These are phyloP conservation scores for Phialocephala subalpina DNA, from an alignment of 2,329 filamentous ascomycete genomes.

Conservation along the genomic window DNA sequence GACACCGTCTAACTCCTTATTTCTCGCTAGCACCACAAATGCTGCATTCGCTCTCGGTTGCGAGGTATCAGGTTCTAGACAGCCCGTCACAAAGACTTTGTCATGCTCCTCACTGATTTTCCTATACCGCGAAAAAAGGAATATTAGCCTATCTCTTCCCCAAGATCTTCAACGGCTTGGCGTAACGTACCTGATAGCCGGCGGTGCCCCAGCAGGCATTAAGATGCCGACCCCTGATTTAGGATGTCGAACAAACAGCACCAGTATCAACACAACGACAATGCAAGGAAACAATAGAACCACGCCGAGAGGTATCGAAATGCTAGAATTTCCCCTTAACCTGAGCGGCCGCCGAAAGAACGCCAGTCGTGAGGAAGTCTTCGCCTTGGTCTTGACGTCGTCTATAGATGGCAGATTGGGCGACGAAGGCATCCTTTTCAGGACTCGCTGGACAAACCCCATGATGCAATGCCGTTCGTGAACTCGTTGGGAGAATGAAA, in stretches of 20 bases:
- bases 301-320: conserved; percentile 91
- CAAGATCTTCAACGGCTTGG: conserved; percentile 9
- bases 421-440: conserved; percentile 58
- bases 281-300: conserved; percentile 92
- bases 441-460: conserved; percentile 60
- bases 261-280: conserved; percentile 87
- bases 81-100: conserved; percentile 94
- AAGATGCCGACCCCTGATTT: conserved; percentile 82
- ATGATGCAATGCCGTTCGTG: conserved; percentile 44
- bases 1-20: conserved; percentile 95
- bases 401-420: conserved; percentile 53
- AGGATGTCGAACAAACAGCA: conserved; percentile 89
- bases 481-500: conserved; percentile 34
- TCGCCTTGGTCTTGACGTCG: conserved; percentile 52
- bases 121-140: conserved; percentile 53
- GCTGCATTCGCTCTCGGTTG: conserved; percentile 89
- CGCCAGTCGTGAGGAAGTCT: conserved; percentile 63
- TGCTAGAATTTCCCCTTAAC: conserved; percentile 87
- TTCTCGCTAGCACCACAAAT: conserved; percentile 93
- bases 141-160: conserved; percentile 27
- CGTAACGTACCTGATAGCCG: conserved; percentile 78
- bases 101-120: conserved; percentile 98
- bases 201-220: conserved; percentile 87
- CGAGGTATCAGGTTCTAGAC: conserved; percentile 80
- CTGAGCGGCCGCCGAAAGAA: conserved; percentile 89